phyloP scores from a whole-genome alignment of 2,329 filamentous ascomycete genomes.

The Beauveria sp. region DNA sequence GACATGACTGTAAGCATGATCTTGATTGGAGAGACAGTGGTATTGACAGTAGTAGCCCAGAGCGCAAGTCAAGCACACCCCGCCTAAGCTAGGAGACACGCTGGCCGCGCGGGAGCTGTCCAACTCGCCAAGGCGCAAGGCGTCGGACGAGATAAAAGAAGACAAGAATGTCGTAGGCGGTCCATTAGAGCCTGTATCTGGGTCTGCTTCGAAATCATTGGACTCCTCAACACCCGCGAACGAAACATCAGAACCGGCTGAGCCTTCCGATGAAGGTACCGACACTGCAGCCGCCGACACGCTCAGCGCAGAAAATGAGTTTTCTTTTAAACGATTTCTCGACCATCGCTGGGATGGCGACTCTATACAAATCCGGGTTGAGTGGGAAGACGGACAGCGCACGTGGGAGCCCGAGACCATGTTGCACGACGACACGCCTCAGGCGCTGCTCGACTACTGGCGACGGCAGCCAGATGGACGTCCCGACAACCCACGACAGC shows the following conservation, averaged over 20 bases:
- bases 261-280: neutral
- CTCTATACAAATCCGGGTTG: constrained; percentile 31
- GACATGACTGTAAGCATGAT: constrained; percentile 6
- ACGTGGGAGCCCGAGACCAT: constrained; percentile 29
- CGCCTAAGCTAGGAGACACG: neutral
- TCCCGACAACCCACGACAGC: constrained; percentile 23
- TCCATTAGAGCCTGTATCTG: neutral
- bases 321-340: neutral
- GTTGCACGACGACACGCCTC: constrained; percentile 26
- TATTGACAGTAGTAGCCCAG: neutral
- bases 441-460: constrained; percentile 27
- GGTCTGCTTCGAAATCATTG: no score
- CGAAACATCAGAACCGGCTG: neutral
- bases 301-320: neutral
- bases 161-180: no score
- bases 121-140: neutral
- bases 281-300: neutral
- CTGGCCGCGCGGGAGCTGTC: neutral
- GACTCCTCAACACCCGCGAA: neutral
- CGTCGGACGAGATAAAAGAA: neutral
- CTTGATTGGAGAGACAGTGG: neutral
- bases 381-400: constrained; percentile 22
- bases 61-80: constrained; percentile 2
- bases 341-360: constrained; percentile 23
- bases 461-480: constrained; percentile 20